phyloP scores from a whole-genome alignment of 306 rosid species.

The Chamaecrista fasciculata region DNA sequence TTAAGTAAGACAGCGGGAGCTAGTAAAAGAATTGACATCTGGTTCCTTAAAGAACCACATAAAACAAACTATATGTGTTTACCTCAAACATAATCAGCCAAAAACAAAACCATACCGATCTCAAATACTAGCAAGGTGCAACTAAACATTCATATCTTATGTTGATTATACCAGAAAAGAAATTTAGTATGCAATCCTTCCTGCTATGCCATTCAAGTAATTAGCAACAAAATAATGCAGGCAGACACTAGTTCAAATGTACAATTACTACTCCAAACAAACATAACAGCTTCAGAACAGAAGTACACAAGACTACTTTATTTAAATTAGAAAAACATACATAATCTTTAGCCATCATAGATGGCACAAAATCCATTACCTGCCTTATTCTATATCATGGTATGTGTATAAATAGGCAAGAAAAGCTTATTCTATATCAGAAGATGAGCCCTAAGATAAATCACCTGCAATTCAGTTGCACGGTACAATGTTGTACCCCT shows the following conservation, averaged over 20 bases:
- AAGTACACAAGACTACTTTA: background rate
- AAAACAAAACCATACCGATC: conserved; percentile 5
- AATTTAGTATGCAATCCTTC: background rate
- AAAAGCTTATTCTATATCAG: background rate
- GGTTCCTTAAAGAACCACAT: conserved; percentile 19
- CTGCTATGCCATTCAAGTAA: background rate
- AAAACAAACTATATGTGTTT: background rate
- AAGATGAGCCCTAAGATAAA: conserved; percentile 20
- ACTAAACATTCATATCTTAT: background rate
- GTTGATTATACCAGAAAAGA: background rate
- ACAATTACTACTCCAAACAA: background rate
- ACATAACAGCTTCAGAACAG: background rate
- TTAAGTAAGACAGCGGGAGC: conserved; percentile 17
- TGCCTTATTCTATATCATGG: background rate
- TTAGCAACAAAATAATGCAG: background rate
- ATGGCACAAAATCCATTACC: background rate
- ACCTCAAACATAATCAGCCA: conserved; percentile 17
- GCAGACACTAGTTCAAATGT: conserved; percentile 15
- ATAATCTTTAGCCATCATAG: background rate
- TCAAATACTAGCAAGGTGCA: background rate
- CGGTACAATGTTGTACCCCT: conserved; percentile 80
- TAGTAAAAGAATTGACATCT: conserved; percentile 18
- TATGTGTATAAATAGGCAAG: conserved; percentile 6
- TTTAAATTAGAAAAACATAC: conserved; percentile 7
- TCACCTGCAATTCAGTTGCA: conserved; percentile 89